Conservation (phyloP, 805 yeast genomes). For the Pichia californica region DNA sequence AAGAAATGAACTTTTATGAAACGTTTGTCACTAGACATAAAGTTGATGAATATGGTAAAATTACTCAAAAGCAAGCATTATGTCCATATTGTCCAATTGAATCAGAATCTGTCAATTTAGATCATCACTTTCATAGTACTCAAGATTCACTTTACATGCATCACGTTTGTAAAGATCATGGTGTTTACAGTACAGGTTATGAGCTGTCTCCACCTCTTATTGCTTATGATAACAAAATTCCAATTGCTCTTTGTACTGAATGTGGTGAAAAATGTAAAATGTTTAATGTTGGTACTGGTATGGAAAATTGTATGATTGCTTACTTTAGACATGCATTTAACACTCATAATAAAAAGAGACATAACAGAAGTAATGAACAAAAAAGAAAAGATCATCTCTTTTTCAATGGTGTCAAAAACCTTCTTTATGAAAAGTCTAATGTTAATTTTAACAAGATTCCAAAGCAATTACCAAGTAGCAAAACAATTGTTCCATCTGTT, state of each 20-base stretch:
- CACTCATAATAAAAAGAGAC: background rate
- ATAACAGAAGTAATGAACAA: background rate
- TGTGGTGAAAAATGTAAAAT: background rate
- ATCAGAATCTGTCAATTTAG: background rate
- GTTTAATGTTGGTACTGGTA: background rate
- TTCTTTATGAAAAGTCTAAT: no score
- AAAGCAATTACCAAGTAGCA: no score
- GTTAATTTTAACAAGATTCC: no score
- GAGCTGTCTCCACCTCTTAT: constrained; percentile 24
- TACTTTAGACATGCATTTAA: constrained; percentile 2
- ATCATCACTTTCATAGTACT: constrained; percentile 18
- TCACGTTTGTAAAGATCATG: constrained; percentile 30
- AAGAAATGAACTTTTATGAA: constrained; percentile 11
- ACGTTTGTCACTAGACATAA: constrained; percentile 17
- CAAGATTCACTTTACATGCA: constrained; percentile 27
- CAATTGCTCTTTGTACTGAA: background rate
- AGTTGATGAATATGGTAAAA: background rate
- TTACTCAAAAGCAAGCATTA: constrained; percentile 21
- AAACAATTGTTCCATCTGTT: no score
- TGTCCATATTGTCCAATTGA: constrained; percentile 27
- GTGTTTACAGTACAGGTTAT: constrained; percentile 27
- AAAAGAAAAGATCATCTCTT: no score
- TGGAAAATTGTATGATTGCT: background rate
- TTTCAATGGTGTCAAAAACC: no score
- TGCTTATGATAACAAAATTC: background rate